Evolutionary conservation across 495 filamentous ascomycete genomes (phyloP).

Genomic region (Sordaria brevicollis): DNA sequence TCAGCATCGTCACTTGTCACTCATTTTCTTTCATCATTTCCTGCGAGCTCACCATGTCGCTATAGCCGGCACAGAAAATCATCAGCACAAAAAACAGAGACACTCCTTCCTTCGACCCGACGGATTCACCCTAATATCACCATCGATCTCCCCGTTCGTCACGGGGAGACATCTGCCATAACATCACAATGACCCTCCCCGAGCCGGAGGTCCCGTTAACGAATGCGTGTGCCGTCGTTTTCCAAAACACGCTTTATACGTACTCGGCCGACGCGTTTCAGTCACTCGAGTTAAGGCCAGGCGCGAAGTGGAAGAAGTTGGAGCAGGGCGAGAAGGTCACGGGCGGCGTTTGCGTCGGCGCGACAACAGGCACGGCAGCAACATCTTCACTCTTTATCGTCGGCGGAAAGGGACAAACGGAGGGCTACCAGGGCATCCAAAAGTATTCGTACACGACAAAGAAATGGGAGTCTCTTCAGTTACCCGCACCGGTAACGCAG

Average conservation of each 20-base stretch:
- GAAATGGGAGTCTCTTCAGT: constrained; percentile 61
- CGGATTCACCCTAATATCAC: not conserved
- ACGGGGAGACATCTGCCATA: constrained; percentile 2
- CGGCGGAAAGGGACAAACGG: constrained; percentile 52
- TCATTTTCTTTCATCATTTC: not conserved
- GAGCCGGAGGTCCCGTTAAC: constrained; percentile 53
- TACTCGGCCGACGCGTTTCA: constrained; percentile 70
- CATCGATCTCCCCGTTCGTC: constrained; percentile 1
- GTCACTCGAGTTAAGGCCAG: constrained; percentile 55
- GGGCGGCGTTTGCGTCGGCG: constrained; percentile 68
- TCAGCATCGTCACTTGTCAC: not conserved
- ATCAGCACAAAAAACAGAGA: not conserved
- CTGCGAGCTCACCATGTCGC: constrained; percentile 13
- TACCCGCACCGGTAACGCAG: constrained; percentile 45
- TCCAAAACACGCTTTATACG: constrained; percentile 76
- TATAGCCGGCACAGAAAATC: constrained; percentile 7
- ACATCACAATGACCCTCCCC: constrained; percentile 49
- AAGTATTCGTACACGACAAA: constrained; percentile 66
- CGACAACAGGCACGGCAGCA: constrained; percentile 41
- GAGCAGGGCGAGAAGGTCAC: constrained; percentile 55
- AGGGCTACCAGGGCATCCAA: constrained; percentile 68
- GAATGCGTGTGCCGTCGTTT: constrained; percentile 72
- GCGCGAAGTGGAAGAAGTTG: constrained; percentile 60
- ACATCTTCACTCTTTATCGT: constrained; percentile 69
- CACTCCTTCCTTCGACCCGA: not conserved